Percentiles rank a stretch among this genome's conserved stretches.
Evolutionary conservation across 805 yeast species (phyloP).

Genomic region (Komagataella mondaviorum): DNA sequence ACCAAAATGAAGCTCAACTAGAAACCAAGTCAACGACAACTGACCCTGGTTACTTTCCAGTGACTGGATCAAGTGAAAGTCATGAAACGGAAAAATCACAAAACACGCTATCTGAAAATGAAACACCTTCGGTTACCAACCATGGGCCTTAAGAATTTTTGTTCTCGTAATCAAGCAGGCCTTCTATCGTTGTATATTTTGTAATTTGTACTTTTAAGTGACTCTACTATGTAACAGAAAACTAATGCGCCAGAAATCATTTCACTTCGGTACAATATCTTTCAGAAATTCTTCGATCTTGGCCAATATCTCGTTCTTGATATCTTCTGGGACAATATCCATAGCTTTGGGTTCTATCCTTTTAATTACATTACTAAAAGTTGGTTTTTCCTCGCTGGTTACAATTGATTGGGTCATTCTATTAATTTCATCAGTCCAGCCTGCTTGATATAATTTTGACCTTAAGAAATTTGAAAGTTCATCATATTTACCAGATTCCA

Average conservation of each 20-base stretch:
- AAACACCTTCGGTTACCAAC: background rate
- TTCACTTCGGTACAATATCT: slow-evolving; percentile 22
- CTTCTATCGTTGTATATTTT: background rate
- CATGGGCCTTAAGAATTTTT: background rate
- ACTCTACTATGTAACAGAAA: background rate
- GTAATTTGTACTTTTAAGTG: slow-evolving; percentile 1
- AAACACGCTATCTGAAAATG: background rate
- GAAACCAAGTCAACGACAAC: background rate
- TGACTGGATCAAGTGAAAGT: background rate
- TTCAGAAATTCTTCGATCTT: slow-evolving; percentile 50
- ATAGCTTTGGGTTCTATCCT: slow-evolving; percentile 54
- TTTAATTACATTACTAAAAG: slow-evolving; percentile 36
- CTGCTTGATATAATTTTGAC: slow-evolving; percentile 55
- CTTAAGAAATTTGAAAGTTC: slow-evolving; percentile 52
- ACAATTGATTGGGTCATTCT: slow-evolving; percentile 5
- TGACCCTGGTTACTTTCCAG: background rate
- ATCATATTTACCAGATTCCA: slow-evolving; percentile 73
- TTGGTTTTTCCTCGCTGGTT: slow-evolving; percentile 27
- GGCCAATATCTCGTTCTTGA: slow-evolving; percentile 44
- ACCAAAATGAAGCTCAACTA: background rate
- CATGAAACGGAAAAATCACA: background rate
- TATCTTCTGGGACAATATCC: slow-evolving; percentile 50
- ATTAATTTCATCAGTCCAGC: slow-evolving; percentile 75
- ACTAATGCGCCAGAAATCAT: background rate
- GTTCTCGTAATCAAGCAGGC: background rate